Conservation (phyloP, 1,284 basidiomycete genomes). For the Tilletiaria anomala region DNA sequence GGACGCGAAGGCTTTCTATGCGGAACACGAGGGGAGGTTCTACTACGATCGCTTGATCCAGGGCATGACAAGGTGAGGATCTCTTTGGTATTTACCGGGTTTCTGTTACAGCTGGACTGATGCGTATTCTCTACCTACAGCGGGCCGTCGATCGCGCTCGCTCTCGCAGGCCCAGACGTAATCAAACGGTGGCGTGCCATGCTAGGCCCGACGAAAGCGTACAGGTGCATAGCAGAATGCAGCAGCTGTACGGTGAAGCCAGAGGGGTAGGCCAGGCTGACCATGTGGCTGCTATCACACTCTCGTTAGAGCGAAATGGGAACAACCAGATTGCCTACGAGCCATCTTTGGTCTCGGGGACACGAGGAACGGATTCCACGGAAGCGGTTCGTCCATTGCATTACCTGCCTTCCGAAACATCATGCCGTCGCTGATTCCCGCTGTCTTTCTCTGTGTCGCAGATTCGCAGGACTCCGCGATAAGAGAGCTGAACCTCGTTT, state of each 20-base stretch:
- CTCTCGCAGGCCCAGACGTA: constrained; percentile 22
- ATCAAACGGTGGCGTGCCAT: constrained; percentile 24
- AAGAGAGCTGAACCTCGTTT: constrained; percentile 17
- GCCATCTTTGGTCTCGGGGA: constrained; percentile 29
- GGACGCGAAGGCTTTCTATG: constrained; percentile 32
- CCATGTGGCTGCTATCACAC: too few species aligned
- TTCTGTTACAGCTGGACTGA: not conserved
- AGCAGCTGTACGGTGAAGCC: too few species aligned
- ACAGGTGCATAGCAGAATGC: too few species aligned
- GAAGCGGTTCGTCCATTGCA: constrained; percentile 9
- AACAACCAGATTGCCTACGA: constrained; percentile 14
- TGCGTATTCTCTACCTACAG: constrained; percentile 1
- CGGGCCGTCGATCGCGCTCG: constrained; percentile 27
- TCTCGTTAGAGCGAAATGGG: constrained; percentile 25
- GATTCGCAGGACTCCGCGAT: constrained; percentile 10
- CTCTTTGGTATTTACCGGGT: not conserved
- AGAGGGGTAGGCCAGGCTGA: too few species aligned
- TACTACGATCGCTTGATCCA: constrained; percentile 33
- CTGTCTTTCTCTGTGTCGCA: not conserved
- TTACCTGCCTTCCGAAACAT: not conserved
- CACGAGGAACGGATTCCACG: constrained; percentile 36
- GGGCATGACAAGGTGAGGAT: constrained; percentile 20
- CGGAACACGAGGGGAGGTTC: constrained; percentile 32
- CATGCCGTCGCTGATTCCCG: not conserved
- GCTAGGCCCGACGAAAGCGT: constrained; percentile 35